Percentiles rank a stretch among this genome's conserved stretches.
phyloP scores from a whole-genome alignment of 345 rosid genomes.

The Eucalyptus marginata region DNA sequence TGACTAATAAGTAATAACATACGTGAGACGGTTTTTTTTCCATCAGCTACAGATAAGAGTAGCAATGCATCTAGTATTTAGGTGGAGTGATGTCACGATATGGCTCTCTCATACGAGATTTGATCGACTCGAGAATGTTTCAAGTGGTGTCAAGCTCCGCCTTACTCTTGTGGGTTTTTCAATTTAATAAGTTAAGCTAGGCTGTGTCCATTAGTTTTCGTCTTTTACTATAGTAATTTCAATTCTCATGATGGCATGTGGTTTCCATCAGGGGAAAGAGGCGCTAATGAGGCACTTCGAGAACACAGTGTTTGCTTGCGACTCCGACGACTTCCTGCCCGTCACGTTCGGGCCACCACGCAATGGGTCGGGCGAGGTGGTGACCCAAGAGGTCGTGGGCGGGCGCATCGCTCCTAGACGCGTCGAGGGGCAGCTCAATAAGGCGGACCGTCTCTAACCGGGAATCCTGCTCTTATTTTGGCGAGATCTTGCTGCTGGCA shows the following conservation, averaged over 20 bases:
- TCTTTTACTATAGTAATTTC: not conserved
- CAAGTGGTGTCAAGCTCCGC: not conserved
- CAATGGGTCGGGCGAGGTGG: slow-evolving; percentile 16
- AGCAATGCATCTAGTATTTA: not conserved
- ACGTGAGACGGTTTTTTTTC: not conserved
- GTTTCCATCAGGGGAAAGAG: slow-evolving; percentile 31
- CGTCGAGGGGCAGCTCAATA: not conserved
- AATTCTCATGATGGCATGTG: not conserved
- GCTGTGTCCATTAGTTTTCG: not conserved
- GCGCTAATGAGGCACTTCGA: slow-evolving; percentile 28
- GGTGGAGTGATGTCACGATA: not conserved
- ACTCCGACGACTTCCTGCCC: slow-evolving; percentile 28
- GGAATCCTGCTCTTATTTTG: not conserved
- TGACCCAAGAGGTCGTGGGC: slow-evolving; percentile 11
- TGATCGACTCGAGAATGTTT: not conserved
- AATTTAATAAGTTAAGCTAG: not conserved
- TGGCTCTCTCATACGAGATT: not conserved
- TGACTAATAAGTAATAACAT: not conserved
- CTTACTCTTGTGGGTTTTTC: not conserved
- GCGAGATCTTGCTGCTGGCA: not conserved
- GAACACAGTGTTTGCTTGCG: slow-evolving; percentile 22
- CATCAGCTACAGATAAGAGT: not conserved
- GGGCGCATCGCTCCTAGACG: not conserved
- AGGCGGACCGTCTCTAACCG: not conserved
- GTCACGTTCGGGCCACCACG: slow-evolving; percentile 32